Percentiles rank a stretch among this genome's conserved stretches.
These are phyloP conservation scores for Ustilago nuda DNA, from an alignment of 1,284 basidiomycete genomes.

Conservation along the genomic window DNA sequence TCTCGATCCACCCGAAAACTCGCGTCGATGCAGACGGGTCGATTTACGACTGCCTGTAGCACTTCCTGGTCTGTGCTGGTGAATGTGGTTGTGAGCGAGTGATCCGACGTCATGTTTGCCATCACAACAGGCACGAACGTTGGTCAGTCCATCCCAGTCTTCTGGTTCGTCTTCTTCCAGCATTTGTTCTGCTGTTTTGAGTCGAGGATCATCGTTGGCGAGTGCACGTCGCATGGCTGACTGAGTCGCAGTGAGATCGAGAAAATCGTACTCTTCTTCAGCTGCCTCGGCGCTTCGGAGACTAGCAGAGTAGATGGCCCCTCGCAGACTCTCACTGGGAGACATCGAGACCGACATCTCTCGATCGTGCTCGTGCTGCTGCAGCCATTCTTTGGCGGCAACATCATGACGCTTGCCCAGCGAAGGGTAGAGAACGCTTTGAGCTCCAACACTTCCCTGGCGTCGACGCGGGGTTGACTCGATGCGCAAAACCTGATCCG, in stretches of 20 bases:
- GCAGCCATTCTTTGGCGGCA: slow-evolving; percentile 85
- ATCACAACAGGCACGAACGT: slow-evolving; percentile 82
- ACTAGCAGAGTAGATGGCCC: slow-evolving; percentile 30
- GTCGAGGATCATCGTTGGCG: slow-evolving; percentile 51
- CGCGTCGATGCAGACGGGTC: slow-evolving; percentile 36
- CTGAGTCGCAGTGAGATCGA: slow-evolving; percentile 48
- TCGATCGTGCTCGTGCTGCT: slow-evolving; percentile 54
- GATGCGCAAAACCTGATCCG: slow-evolving; percentile 62
- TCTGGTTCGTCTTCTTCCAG: slow-evolving; percentile 79
- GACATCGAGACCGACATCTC: slow-evolving; percentile 42
- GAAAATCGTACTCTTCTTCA: slow-evolving; percentile 44
- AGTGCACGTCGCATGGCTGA: slow-evolving; percentile 35
- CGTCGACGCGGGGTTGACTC: slow-evolving; percentile 78
- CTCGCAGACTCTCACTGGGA: slow-evolving; percentile 34
- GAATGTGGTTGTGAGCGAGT: slow-evolving; percentile 52
- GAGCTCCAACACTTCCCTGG: slow-evolving; percentile 75
- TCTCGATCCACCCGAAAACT: slow-evolving; percentile 38
- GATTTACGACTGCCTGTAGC: slow-evolving; percentile 29
- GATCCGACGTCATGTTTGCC: slow-evolving; percentile 79
- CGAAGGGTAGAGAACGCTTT: slow-evolving; percentile 70
- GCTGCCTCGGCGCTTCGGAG: slow-evolving; percentile 24
- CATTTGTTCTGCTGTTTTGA: slow-evolving; percentile 66
- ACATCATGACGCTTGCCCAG: slow-evolving; percentile 85
- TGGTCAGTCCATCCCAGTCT: slow-evolving; percentile 88
- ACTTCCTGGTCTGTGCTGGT: slow-evolving; percentile 18